Conservation (phyloP, 176 grass and related monocot genomes). For the Rhynchospora tenuis region DNA sequence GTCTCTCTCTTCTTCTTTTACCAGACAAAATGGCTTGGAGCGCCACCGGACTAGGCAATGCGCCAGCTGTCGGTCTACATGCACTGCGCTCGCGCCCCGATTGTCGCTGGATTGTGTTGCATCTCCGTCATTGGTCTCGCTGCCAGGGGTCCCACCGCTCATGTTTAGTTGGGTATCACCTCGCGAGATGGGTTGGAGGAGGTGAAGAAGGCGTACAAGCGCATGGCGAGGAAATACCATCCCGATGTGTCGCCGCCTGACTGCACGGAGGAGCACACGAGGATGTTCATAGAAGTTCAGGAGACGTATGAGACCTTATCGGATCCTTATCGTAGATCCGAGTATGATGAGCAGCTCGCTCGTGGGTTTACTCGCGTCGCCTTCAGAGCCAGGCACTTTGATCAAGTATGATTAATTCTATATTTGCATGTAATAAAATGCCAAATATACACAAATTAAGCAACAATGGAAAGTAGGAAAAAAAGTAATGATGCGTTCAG, state of each 20-base stretch:
- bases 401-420: background rate
- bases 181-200: slow-evolving; percentile 35
- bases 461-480: no score
- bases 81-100: no score
- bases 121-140: no score
- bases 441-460: background rate
- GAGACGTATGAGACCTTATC: slow-evolving; percentile 68
- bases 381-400: background rate
- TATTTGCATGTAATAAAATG: background rate
- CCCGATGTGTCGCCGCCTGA: slow-evolving; percentile 57
- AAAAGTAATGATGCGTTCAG: no score
- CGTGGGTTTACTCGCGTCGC: slow-evolving; percentile 1
- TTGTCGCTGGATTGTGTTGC: no score
- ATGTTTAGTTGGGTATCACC: background rate
- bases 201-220: slow-evolving; percentile 73
- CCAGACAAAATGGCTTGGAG: no score
- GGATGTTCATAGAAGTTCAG: slow-evolving; percentile 62
- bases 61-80: no score
- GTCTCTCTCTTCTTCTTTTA: no score
- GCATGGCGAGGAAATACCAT: slow-evolving; percentile 59
- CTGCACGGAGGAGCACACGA: slow-evolving; percentile 39
- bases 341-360: slow-evolving; percentile 45
- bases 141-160: no score
- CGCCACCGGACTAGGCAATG: no score
- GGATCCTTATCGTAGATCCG: slow-evolving; percentile 33